phyloP scores from a whole-genome alignment of 768 basidiomycete species.

The Naganishia antarctica region DNA sequence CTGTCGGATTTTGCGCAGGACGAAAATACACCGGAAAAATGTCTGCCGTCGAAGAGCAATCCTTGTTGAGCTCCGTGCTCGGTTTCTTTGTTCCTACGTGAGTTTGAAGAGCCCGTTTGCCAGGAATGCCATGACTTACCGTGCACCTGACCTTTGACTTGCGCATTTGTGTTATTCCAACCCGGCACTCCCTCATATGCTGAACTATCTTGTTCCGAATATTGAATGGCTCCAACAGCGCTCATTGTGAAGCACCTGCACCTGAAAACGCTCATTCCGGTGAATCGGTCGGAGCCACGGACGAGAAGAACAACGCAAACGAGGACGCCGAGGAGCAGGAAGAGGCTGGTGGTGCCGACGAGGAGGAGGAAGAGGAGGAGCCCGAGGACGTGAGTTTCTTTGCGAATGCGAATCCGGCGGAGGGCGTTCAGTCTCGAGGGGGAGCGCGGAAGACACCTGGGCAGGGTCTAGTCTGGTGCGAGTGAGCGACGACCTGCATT shows the following conservation, averaged over 20 bases:
- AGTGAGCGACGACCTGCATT: no score
- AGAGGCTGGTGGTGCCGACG: constrained; percentile 50
- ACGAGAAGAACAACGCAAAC: constrained; percentile 25
- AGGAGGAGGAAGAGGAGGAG: constrained; percentile 52
- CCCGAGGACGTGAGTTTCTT: constrained; percentile 71
- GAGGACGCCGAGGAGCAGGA: constrained; percentile 37
- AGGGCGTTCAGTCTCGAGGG: no score
- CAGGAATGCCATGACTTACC: no score
- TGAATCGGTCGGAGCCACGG: neutral
- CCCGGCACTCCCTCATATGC: no score
- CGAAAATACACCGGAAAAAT: constrained; percentile 5
- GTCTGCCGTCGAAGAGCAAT: constrained; percentile 21
- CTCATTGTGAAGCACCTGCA: neutral
- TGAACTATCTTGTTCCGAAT: no score
- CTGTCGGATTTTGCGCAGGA: constrained; percentile 16
- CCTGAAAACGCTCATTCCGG: constrained; percentile 11
- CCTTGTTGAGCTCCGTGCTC: constrained; percentile 24
- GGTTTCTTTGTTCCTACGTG: constrained; percentile 29
- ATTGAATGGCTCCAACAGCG: no score
- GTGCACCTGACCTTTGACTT: no score
- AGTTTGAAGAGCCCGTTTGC: neutral
- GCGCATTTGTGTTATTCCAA: no score
- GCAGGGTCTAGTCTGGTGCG: no score
- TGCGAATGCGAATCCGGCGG: no score
- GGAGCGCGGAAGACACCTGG: no score